phyloP scores from a whole-genome alignment of 768 basidiomycete genomes.

The Tricholoma furcatifolium region DNA sequence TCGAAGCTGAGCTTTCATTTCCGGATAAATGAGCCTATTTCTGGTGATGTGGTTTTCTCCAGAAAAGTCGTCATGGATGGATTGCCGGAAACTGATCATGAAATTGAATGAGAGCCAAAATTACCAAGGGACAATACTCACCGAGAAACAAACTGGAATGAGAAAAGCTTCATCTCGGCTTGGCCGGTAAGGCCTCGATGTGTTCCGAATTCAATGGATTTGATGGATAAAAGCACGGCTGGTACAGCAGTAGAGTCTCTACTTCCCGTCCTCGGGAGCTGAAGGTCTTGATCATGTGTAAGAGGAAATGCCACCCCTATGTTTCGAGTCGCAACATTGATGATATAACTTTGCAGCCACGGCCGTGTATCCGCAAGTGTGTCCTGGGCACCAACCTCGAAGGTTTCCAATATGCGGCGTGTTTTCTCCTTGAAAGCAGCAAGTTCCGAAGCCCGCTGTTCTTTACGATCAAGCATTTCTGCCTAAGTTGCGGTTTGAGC shows the following conservation, averaged over 20 bases:
- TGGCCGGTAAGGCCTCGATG: constrained; percentile 78
- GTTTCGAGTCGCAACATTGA: constrained; percentile 56
- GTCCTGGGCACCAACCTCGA: constrained; percentile 62
- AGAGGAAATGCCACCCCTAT: constrained; percentile 93
- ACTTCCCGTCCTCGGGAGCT: constrained; percentile 40
- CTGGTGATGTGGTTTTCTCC: constrained; percentile 64
- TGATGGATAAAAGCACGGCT: constrained; percentile 86
- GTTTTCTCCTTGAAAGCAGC: constrained; percentile 84
- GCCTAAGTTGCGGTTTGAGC: constrained; percentile 38
- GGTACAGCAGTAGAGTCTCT: constrained; percentile 49
- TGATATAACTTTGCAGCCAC: constrained; percentile 56
- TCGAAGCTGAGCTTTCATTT: constrained; percentile 74
- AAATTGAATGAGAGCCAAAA: constrained; percentile 8
- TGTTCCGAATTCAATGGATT: constrained; percentile 68
- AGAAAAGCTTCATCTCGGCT: constrained; percentile 67
- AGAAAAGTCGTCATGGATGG: constrained; percentile 64
- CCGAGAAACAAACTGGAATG: constrained; percentile 84
- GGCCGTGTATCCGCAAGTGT: constrained; percentile 34
- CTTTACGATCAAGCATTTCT: constrained; percentile 72
- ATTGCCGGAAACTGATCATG: constrained; percentile 71
- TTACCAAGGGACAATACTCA: constrained; percentile 32
- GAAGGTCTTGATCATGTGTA: constrained; percentile 56
- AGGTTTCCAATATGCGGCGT: constrained; percentile 66
- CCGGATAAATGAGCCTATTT: constrained; percentile 76
- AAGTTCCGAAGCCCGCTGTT: constrained; percentile 75